Evolutionary conservation across 352 stramenopile genomes (phyloP).

Genomic region (Phytopythium vexans): DNA sequence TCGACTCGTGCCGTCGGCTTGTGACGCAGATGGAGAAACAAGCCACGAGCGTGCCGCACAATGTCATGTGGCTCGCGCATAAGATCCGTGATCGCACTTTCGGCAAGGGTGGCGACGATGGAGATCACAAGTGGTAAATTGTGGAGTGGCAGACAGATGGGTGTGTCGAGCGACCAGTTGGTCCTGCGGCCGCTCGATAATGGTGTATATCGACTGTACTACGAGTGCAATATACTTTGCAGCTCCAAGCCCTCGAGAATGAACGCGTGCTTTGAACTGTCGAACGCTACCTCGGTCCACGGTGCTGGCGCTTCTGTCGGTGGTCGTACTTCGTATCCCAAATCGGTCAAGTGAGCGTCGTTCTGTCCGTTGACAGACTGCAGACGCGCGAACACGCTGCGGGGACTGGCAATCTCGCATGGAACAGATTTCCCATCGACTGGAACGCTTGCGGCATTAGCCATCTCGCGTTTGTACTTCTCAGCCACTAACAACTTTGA

Average conservation of each 20-base stretch:
- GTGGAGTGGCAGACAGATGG: not conserved
- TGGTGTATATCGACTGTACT: no score
- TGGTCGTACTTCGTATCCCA: no score
- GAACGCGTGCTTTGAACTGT: conserved; percentile 27
- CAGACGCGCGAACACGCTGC: conserved; percentile 32
- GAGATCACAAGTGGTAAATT: not conserved
- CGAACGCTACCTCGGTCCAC: conserved; percentile 39
- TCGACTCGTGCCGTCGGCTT: conserved; percentile 62
- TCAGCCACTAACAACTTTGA: conserved; percentile 33
- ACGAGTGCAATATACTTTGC: not conserved
- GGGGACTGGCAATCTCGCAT: conserved; percentile 5
- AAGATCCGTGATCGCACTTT: conserved; percentile 35
- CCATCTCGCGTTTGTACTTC: conserved; percentile 18
- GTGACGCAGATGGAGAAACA: conserved; percentile 70
- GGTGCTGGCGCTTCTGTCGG: conserved; percentile 2
- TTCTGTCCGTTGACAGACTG: conserved; percentile 7
- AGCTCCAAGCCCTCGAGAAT: conserved; percentile 45
- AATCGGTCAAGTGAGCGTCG: no score
- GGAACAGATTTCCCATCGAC: not conserved
- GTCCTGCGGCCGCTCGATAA: no score
- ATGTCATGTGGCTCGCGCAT: conserved; percentile 46
- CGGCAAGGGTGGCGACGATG: conserved; percentile 21
- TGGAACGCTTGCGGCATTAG: not conserved
- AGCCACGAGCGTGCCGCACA: conserved; percentile 30
- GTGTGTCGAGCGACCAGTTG: not conserved